Base-by-base conservation (phyloP, 192 early-diverging fungal genomes). In the Backusella luteola region DNA sequence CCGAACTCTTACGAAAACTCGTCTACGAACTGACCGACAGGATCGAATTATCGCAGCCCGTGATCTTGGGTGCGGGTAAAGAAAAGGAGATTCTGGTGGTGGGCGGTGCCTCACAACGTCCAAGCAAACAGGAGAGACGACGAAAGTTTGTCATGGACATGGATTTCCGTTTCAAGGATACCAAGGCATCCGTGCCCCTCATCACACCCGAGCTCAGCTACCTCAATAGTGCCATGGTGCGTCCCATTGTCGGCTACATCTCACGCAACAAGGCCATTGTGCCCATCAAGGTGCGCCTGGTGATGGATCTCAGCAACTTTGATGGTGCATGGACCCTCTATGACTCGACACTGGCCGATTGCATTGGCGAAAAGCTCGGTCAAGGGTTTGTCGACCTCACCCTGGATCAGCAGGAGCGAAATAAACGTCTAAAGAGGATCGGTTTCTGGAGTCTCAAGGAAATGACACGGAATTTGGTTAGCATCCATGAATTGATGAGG, bases 231-330 rank as follows among this genome's bases (percentile, higher is more conserved):
- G 96, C 96, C 23, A 84, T 97, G 73, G 92, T 98, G 29, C 90
- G 98, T 5, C 97, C 98, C 1, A 88, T 98, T 49, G 96, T 98
- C 0, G 98, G 90, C 15, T 99, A 93, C 76, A 94, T 99, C 89
- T 98, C 98, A 79, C 90, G 94, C 3, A 93, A 96, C 76, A 90
- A 92, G n/a, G 96, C 93, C 21, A 88, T 91, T 44, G 92, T 96
- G 32, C 90, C 94, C 3, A 89, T 99, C 79, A 89, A 90, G 34
- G 94, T 94, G 80, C 90, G 90, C 41, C 88, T 95, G 15, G 90
- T 90, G 44, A 87, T 96, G 84, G 87, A 91, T 67, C 66, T 93
- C 35, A 85, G 86, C 46, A 93, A 97, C 74, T 97, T 97, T 84
- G 92, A 97, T 79, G 97, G 97, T 26, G 89, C 96, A 0, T 99